Conservation (phyloP, 2,329 filamentous ascomycete genomes). For the Alternaria rosae region DNA sequence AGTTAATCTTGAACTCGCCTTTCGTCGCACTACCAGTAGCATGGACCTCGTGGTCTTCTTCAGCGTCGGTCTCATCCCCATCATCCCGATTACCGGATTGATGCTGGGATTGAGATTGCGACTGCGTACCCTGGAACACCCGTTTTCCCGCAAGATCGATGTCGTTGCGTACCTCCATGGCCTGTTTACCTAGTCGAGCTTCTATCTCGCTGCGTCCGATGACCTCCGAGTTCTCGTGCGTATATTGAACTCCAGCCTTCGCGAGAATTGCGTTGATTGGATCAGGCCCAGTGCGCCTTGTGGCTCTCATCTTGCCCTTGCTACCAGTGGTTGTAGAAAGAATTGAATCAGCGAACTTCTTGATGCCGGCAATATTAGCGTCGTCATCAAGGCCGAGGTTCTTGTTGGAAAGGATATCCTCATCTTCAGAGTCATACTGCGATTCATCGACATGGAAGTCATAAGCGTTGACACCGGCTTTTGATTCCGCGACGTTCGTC, state of each 20-base stretch:
- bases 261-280: slow-evolving; percentile 88
- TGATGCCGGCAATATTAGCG: slow-evolving; percentile 65
- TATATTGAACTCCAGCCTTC: slow-evolving; percentile 89
- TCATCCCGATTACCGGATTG: slow-evolving; percentile 24
- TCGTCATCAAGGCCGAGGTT: slow-evolving; percentile 39
- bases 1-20: slow-evolving; percentile 56
- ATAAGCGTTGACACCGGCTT: slow-evolving; percentile 81
- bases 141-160: slow-evolving; percentile 60
- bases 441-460: slow-evolving; percentile 66
- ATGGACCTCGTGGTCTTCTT: slow-evolving; percentile 25
- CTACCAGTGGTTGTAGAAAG: slow-evolving; percentile 18
- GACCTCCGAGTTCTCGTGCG: slow-evolving; percentile 95
- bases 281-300: slow-evolving; percentile 64
- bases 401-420: slow-evolving; percentile 38
- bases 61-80: slow-evolving; percentile 18
- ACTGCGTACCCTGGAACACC: slow-evolving; percentile 64
- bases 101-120: slow-evolving; percentile 24
- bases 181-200: slow-evolving; percentile 78
- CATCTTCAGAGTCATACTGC: slow-evolving; percentile 38
- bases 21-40: slow-evolving; percentile 17
- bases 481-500: slow-evolving; percentile 94
- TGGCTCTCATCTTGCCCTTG: slow-evolving; percentile 49
- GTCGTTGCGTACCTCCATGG: slow-evolving; percentile 67
- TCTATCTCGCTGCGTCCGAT: slow-evolving; percentile 94
- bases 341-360: slow-evolving; percentile 52